A percentile compares a stretch with the other conserved stretches of the same genome.
phyloP scores from a whole-genome alignment of 495 filamentous ascomycete genomes.

The Penicillium alfredii region DNA sequence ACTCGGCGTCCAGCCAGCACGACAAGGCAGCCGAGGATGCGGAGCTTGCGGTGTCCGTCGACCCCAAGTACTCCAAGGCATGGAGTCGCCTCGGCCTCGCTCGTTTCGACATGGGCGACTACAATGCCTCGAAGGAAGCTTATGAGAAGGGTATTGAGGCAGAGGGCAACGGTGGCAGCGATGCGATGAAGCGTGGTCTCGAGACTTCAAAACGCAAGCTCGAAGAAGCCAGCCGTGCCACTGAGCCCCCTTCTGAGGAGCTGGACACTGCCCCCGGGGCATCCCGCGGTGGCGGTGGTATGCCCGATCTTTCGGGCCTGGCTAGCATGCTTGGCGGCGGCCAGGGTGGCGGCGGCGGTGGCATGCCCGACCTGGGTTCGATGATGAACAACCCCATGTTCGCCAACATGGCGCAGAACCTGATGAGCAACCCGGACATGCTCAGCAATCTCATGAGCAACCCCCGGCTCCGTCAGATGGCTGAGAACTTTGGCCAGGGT shows the following conservation, averaged over 20 bases:
- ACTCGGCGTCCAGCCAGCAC: slow-evolving; percentile 74
- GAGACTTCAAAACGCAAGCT: slow-evolving; percentile 83
- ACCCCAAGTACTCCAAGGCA: slow-evolving; percentile 92
- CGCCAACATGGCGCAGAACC: slow-evolving; percentile 85
- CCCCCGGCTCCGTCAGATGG: slow-evolving; percentile 79
- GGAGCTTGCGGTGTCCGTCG: slow-evolving; percentile 75
- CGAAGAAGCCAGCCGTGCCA: slow-evolving; percentile 57
- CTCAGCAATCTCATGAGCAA: slow-evolving; percentile 90
- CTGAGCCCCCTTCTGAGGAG: slow-evolving; percentile 46
- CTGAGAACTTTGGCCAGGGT: slow-evolving; percentile 46
- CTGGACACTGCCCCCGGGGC: slow-evolving; percentile 42
- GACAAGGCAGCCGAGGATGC: slow-evolving; percentile 77
- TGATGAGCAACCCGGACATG: slow-evolving; percentile 93
- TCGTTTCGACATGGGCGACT: slow-evolving; percentile 82
- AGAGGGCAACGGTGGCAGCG: slow-evolving; percentile 82
- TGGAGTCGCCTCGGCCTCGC: slow-evolving; percentile 91
- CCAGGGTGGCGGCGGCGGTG: slow-evolving; percentile 57
- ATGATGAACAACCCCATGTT: slow-evolving; percentile 99
- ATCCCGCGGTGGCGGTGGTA: slow-evolving; percentile 54
- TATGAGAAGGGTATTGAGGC: slow-evolving; percentile 89
- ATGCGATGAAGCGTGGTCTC: slow-evolving; percentile 83
- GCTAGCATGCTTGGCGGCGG: slow-evolving; percentile 66
- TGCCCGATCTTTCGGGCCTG: slow-evolving; percentile 71
- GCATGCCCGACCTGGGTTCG: slow-evolving; percentile 76
- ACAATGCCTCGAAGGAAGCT: slow-evolving; percentile 86